Evolutionary conservation across 805 yeast species (phyloP).

Genomic region (Yarrowia yakushimensis): DNA sequence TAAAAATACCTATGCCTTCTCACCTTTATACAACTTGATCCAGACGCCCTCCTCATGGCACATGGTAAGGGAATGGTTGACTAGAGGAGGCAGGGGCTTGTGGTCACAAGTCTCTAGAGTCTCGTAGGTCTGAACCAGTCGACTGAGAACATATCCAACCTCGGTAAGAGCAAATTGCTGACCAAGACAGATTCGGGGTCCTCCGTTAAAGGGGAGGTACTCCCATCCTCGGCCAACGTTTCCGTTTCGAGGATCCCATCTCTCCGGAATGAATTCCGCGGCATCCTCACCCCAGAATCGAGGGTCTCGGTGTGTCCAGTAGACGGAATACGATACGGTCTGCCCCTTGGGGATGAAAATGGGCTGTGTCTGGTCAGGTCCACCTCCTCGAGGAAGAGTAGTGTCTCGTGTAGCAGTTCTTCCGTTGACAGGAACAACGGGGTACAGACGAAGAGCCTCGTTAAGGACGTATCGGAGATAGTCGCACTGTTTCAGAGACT

Average conservation of each 20-base stretch:
- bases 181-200: slow-evolving; percentile 55
- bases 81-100: slow-evolving; percentile 11
- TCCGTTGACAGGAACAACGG: slow-evolving; percentile 50
- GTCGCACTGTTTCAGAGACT: slow-evolving; percentile 47
- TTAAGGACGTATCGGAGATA: slow-evolving; percentile 47
- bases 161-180: slow-evolving; percentile 56
- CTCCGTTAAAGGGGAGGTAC: slow-evolving; percentile 53
- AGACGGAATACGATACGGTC: slow-evolving; percentile 41
- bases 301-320: slow-evolving; percentile 44
- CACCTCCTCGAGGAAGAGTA: slow-evolving; percentile 52
- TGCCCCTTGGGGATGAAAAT: slow-evolving; percentile 46
- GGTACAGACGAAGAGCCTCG: slow-evolving; percentile 50
- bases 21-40: slow-evolving; percentile 15
- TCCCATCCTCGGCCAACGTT: slow-evolving; percentile 40
- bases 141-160: slow-evolving; percentile 45
- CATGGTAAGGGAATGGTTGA: slow-evolving; percentile 10
- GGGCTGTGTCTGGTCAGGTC: slow-evolving; percentile 42
- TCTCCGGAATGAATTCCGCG: slow-evolving; percentile 45
- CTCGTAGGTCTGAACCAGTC: slow-evolving; percentile 37
- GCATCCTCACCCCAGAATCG: slow-evolving; percentile 47
- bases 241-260: slow-evolving; percentile 44
- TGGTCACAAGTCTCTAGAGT: slow-evolving; percentile 17
- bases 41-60: slow-evolving; percentile 24
- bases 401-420: slow-evolving; percentile 48
- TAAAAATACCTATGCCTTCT: slow-evolving; percentile 3